These are phyloP conservation scores for Suillus occidentalis DNA, from an alignment of 768 basidiomycete genomes.

Conservation along the genomic window DNA sequence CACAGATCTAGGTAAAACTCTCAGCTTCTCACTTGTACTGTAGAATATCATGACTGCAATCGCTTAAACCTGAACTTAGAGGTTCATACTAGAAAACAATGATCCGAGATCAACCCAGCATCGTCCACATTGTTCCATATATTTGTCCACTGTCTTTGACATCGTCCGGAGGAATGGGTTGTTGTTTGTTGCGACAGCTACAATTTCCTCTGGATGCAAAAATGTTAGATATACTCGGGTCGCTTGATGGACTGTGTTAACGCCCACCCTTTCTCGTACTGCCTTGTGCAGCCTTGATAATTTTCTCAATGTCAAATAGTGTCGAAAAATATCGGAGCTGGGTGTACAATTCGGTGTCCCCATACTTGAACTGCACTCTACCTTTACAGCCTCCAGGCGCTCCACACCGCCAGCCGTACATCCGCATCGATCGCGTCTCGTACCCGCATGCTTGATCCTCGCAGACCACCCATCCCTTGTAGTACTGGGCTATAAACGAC, in stretches of 20 bases:
- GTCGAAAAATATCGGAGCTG: slow-evolving; percentile 83
- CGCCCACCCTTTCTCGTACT: slow-evolving; percentile 42
- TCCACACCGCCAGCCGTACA: slow-evolving; percentile 84
- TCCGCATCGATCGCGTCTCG: slow-evolving; percentile 91
- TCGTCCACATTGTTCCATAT: slow-evolving; percentile 85
- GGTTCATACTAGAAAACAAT: slow-evolving; percentile 82
- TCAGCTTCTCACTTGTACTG: too few relatives aligned
- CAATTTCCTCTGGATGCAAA: slow-evolving; percentile 51
- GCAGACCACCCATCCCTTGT: slow-evolving; percentile 87
- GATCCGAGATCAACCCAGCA: slow-evolving; percentile 82
- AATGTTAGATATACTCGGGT: neutral
- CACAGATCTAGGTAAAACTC: too few relatives aligned
- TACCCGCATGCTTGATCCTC: slow-evolving; percentile 82
- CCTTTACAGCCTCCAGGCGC: slow-evolving; percentile 29
- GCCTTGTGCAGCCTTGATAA: slow-evolving; percentile 50
- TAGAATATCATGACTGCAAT: neutral
- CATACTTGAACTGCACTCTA: slow-evolving; percentile 54
- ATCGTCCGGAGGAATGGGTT: slow-evolving; percentile 50
- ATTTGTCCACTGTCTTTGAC: slow-evolving; percentile 62
- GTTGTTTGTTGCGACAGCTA: slow-evolving; percentile 51
- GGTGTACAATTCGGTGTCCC: slow-evolving; percentile 82
- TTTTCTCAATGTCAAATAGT: slow-evolving; percentile 75
- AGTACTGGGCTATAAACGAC: slow-evolving; percentile 73
- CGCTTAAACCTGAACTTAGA: slow-evolving; percentile 32
- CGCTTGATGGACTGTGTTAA: neutral